These are phyloP conservation scores for Trypanosoma congolense DNA, from an alignment of 208 protist genomes.

Conservation along the genomic window DNA sequence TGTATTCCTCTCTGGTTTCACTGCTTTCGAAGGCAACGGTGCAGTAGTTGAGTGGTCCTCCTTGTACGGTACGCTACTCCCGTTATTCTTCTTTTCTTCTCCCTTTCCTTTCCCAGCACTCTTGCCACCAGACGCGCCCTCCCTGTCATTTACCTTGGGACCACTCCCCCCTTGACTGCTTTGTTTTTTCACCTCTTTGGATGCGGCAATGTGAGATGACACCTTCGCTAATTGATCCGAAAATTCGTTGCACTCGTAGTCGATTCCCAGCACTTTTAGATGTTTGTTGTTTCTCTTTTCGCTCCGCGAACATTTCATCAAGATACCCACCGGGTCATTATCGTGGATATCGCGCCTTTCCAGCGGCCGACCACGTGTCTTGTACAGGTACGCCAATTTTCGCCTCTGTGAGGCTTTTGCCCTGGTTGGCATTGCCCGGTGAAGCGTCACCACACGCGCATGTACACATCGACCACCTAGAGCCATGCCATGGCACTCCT, in stretches of 20 bases:
- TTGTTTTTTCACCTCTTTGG: constrained; percentile 20
- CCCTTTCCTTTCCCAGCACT: neutral
- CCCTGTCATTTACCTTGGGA: no score
- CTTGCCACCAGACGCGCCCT: neutral
- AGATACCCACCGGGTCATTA: constrained; percentile 50
- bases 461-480: constrained; percentile 69
- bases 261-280: constrained; percentile 64
- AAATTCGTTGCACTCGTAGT: constrained; percentile 58
- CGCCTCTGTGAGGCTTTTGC: constrained; percentile 52
- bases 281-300: constrained; percentile 74
- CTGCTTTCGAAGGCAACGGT: no score
- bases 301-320: constrained; percentile 64
- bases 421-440: constrained; percentile 69
- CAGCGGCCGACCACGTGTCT: constrained; percentile 54
- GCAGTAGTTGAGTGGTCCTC: no score
- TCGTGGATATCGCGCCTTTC: constrained; percentile 48
- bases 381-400: constrained; percentile 62
- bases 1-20: no score
- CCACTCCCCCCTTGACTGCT: neutral
- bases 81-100: neutral
- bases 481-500: constrained; percentile 86
- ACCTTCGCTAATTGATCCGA: constrained; percentile 44
- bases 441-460: constrained; percentile 53
- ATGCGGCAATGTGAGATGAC: constrained; percentile 24
- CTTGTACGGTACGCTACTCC: neutral